Evolutionary conservation across 176 grass and related monocot genomes (phyloP).

Genomic region (Elaeis guineensis): DNA sequence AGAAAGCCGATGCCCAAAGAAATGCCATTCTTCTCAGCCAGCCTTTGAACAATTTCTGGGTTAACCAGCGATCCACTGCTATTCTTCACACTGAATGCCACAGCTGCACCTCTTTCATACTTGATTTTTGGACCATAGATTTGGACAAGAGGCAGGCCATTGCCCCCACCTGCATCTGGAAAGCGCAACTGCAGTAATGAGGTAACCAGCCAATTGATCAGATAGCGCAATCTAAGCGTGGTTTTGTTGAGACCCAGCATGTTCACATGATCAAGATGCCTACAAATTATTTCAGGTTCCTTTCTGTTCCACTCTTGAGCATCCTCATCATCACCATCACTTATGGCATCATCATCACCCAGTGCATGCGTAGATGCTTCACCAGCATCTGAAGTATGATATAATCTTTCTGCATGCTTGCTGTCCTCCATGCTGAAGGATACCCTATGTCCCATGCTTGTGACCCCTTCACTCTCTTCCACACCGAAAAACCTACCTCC

Average conservation of each 20-base stretch:
- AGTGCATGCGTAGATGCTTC: conserved; percentile 67
- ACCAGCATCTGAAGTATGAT: conserved; percentile 55
- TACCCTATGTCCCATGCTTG: conserved; percentile 68
- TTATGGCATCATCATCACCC: too few relatives aligned
- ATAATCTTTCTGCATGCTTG: conserved; percentile 36
- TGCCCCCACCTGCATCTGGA: conserved; percentile 59
- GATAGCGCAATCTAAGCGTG: conserved; percentile 66
- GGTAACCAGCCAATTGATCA: conserved; percentile 97
- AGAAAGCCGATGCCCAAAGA: conserved; percentile 76
- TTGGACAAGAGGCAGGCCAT: conserved; percentile 54
- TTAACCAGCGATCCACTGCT: conserved; percentile 49
- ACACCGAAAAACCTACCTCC: conserved; percentile 66
- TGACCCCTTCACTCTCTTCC: conserved; percentile 48
- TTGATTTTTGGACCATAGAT: conserved; percentile 98
- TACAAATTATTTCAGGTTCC: conserved; percentile 83
- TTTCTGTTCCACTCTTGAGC: conserved; percentile 45
- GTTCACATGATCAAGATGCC: conserved; percentile 94
- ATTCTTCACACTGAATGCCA: conserved; percentile 93
- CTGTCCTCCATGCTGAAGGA: conserved; percentile 72
- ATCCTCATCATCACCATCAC: conserved; percentile 43
- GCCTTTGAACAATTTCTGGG: conserved; percentile 77
- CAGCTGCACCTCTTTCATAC: conserved; percentile 95
- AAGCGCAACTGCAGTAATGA: conserved; percentile 80
- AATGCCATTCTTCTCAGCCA: conserved; percentile 90
- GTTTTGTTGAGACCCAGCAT: conserved; percentile 97